phyloP scores from a whole-genome alignment of 228 moss, liverwort and hornwort genomes.

The Sphagnum magellanicum region DNA sequence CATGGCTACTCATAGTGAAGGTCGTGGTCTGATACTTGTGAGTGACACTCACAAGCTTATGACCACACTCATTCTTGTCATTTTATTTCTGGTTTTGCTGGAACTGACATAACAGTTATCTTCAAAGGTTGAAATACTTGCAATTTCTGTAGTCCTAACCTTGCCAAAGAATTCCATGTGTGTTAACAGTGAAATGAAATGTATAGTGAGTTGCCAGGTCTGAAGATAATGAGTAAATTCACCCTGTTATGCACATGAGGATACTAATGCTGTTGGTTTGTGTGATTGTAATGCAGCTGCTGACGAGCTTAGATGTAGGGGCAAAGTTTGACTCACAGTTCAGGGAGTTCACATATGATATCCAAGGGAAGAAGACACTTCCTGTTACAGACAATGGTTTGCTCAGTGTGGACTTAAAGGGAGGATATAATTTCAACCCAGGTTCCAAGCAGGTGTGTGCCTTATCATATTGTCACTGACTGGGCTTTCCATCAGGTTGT shows the following conservation, averaged over 20 bases:
- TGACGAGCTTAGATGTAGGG: constrained; percentile 85
- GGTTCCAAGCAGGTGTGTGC: constrained; percentile 40
- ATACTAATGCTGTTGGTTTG: not conserved
- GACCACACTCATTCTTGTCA: too few species aligned
- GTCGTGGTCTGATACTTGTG: too few species aligned
- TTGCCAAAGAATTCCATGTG: not conserved
- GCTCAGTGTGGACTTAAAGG: constrained; percentile 85
- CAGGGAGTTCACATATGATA: constrained; percentile 78
- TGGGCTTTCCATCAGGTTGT: too few species aligned
- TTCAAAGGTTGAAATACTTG: not conserved
- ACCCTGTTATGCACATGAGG: not conserved
- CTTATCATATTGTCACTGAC: too few species aligned
- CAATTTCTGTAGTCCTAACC: not conserved
- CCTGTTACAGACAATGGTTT: constrained; percentile 83
- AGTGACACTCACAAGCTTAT: too few species aligned
- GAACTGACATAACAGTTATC: not conserved
- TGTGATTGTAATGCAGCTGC: constrained; percentile 31
- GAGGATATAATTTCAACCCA: constrained; percentile 82
- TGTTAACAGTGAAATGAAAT: not conserved
- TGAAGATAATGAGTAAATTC: not conserved
- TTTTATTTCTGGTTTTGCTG: not conserved
- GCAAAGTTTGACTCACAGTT: constrained; percentile 86
- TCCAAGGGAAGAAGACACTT: constrained; percentile 86
- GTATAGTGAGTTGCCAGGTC: not conserved
- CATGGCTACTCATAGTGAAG: too few species aligned